Evolutionary conservation across 2,329 filamentous ascomycete species (phyloP), one percentile per base, ranked within the genome.

Genomic region (Microascus cirrosus): DNA sequence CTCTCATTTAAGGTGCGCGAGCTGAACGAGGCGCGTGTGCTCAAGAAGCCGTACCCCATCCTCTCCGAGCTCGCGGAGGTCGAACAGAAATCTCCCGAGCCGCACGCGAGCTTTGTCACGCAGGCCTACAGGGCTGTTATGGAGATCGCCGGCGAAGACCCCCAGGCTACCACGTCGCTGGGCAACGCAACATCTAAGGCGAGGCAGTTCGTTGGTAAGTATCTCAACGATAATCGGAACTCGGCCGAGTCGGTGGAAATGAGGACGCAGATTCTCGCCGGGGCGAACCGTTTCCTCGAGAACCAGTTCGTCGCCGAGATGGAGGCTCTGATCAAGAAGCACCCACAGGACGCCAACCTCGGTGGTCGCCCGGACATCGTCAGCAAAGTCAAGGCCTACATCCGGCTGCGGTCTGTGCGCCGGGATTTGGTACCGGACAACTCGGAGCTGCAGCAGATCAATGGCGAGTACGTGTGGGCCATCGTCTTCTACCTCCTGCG

Each of bases 381-480:
- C 63, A 95, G 89, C 76, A 95, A 95, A 73, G 87, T 96, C 67
- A 90, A 90, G 67, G 94, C 90, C 8, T 99, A 93, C 67, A 90
- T 99, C 64, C 85, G 92, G 54, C 79, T 96, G 59, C 85, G 89
- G 60, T 82, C 86, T 50, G 80, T 83, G 1, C 84, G 90, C 60
- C 95, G 92, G 71, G 90, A 95, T 66, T 80, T 97, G 51, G 89
- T 88, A 1, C 84, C 87, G 2, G 89, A 95, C 67, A 89, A 87
- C 61, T 83, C 86, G 4, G 85, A 93, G 62, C 77, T 96, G 53
- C 90, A 95, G 70, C 83, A 85, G 69, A 80, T 92, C 54, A 84
- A 85, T 50, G 84, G 88, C 56, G 92, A 96, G 68, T 94, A 87
- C 66, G 87, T 92, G 62, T 99, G 94, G 94, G 91, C 92, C 51